Evolutionary conservation across 208 protist genomes (phyloP).

Genomic region (Trichomonas vaginalis): DNA sequence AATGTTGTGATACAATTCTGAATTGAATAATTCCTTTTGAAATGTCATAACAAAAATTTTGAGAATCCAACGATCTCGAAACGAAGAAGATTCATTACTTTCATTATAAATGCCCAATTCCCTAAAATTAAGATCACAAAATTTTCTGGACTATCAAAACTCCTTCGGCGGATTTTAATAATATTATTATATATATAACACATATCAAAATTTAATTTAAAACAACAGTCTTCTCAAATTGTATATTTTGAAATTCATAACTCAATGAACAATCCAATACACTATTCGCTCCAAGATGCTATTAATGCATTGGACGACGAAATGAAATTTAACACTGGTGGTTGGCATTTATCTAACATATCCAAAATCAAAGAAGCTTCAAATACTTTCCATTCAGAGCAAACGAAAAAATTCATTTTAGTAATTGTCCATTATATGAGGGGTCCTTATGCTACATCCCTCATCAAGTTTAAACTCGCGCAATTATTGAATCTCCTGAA

Average conservation of each 20-base stretch:
- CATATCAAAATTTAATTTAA: not conserved
- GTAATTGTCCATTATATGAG: too few relatives aligned
- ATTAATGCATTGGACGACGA: not conserved
- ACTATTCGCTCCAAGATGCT: not conserved
- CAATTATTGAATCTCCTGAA: too few relatives aligned
- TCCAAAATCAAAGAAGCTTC: not conserved
- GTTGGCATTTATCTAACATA: not conserved
- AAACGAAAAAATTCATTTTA: too few relatives aligned
- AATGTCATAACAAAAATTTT: not conserved
- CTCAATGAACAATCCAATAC: not conserved
- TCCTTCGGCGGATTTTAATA: not conserved
- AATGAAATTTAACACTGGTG: not conserved
- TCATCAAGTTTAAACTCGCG: too few relatives aligned
- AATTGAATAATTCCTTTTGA: not conserved
- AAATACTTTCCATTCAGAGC: too few relatives aligned
- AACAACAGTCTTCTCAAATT: too few relatives aligned
- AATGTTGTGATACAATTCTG: not conserved
- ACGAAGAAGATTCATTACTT: too few relatives aligned
- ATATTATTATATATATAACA: not conserved
- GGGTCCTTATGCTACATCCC: too few relatives aligned
- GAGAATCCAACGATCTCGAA: not conserved
- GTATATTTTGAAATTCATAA: too few relatives aligned
- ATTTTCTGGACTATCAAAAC: not conserved
- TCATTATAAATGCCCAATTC: too few relatives aligned
- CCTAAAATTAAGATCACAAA: not conserved